Evolutionary conservation across 257 asterid species (phyloP).

Genomic region (Pogostemon cablin): DNA sequence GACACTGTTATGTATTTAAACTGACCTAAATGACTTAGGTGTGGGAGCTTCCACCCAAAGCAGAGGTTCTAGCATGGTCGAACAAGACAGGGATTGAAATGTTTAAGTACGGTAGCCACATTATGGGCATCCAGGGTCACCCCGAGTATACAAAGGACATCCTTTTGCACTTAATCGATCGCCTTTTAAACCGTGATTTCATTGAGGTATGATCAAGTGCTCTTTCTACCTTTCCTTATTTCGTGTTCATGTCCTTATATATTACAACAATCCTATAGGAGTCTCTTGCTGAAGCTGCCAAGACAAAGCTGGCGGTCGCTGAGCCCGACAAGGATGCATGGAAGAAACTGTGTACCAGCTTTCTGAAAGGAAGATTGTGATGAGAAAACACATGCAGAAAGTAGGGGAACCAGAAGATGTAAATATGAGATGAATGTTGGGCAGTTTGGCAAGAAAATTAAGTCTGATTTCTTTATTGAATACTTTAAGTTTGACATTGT

Average conservation of each 20-base stretch:
- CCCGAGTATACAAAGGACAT: slow-evolving; percentile 92
- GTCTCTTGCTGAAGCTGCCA: slow-evolving; percentile 58
- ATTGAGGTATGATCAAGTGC: slow-evolving; percentile 45
- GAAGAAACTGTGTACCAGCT: slow-evolving; percentile 74
- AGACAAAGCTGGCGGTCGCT: slow-evolving; percentile 45
- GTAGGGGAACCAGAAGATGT: slow-evolving; percentile 32
- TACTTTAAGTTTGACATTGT: slow-evolving; percentile 9
- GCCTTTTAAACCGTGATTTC: slow-evolving; percentile 52
- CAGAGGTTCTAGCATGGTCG: slow-evolving; percentile 82
- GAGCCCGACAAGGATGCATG: slow-evolving; percentile 80
- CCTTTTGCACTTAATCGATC: slow-evolving; percentile 68
- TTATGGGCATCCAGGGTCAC: slow-evolving; percentile 95
- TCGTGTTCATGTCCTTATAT: not conserved
- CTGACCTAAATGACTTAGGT: slow-evolving; percentile 40
- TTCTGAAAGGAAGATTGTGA: slow-evolving; percentile 84
- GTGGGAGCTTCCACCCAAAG: slow-evolving; percentile 72
- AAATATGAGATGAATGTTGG: slow-evolving; percentile 34
- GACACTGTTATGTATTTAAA: not conserved
- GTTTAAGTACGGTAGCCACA: slow-evolving; percentile 75
- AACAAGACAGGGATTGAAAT: slow-evolving; percentile 74
- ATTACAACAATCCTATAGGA: slow-evolving; percentile 40
- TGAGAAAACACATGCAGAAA: not conserved
- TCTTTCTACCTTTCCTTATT: not conserved
- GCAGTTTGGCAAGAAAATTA: slow-evolving; percentile 15
- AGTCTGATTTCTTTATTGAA: not conserved